phyloP scores from a whole-genome alignment of 176 grass and related monocot species.

The Poa annua region DNA sequence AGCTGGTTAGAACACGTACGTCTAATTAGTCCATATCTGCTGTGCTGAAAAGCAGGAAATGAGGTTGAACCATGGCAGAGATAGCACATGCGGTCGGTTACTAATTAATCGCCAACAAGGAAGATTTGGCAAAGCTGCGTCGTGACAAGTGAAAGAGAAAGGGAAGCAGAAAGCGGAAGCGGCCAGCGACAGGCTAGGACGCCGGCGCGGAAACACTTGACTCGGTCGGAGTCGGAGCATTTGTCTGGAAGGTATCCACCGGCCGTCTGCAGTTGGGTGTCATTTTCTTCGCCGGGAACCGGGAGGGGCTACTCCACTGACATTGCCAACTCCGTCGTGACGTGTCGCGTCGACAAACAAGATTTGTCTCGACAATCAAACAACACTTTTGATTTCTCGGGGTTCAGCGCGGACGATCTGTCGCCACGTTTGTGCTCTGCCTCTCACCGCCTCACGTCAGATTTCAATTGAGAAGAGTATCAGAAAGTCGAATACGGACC shows the following conservation, averaged over 20 bases:
- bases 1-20: not conserved
- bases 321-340: not conserved
- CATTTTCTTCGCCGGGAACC: no score
- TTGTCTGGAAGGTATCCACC: not conserved
- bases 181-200: not conserved
- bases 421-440: no score
- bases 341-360: no score
- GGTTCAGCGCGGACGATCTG: no score
- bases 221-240: not conserved
- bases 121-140: not conserved
- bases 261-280: not conserved
- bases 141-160: not conserved
- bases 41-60: no score
- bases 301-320: not conserved
- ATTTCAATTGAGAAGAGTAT: no score
- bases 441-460: no score
- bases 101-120: no score
- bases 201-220: not conserved
- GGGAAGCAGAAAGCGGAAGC: not conserved
- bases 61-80: no score
- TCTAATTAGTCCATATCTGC: no score
- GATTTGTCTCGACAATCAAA: not conserved
- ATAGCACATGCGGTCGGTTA: no score
- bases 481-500: no score
- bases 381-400: not conserved